phyloP scores from a whole-genome alignment of 768 basidiomycete genomes.

The Termitomyces sp. region DNA sequence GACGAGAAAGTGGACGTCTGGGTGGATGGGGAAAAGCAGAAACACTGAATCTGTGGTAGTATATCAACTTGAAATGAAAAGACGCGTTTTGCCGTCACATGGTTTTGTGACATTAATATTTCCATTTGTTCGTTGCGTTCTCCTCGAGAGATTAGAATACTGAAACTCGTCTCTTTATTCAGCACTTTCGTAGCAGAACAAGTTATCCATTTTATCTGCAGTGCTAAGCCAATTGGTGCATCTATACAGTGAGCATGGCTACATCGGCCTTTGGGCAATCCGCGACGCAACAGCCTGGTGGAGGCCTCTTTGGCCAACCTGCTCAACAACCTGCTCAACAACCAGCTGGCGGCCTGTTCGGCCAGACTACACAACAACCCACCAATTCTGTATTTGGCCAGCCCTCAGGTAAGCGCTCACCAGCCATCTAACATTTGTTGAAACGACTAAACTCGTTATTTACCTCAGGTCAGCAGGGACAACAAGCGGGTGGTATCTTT shows the following conservation, averaged over 20 bases:
- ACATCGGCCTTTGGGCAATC: constrained; percentile 26
- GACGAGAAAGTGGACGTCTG: constrained; percentile 67
- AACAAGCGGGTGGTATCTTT: constrained; percentile 19
- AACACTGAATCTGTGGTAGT: constrained; percentile 13
- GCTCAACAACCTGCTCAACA: constrained; percentile 12
- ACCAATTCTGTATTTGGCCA: constrained; percentile 25
- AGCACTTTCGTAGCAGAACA: neutral
- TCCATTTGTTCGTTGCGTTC: neutral
- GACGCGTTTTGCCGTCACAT: constrained; percentile 5
- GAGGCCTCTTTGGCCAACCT: constrained; percentile 26
- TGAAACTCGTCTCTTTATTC: neutral
- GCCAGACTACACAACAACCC: constrained; percentile 19
- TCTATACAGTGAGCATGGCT: constrained; percentile 10
- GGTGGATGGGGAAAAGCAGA: constrained; percentile 53
- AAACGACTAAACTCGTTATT: neutral
- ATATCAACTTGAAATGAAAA: neutral
- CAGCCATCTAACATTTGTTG: constrained; percentile 3
- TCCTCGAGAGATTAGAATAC: neutral
- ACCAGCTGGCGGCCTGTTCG: constrained; percentile 19
- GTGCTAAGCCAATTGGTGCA: constrained; percentile 24
- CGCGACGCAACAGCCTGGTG: constrained; percentile 17
- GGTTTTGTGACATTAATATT: constrained; percentile 3
- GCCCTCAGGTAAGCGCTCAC: constrained; percentile 13
- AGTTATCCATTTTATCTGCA: constrained; percentile 23
- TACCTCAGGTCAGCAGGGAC: constrained; percentile 26